Evolutionary conservation across 2,329 filamentous ascomycete genomes (phyloP), one percentile per base, ranked within the genome.

Genomic region (Aspergillus caelatus): DNA sequence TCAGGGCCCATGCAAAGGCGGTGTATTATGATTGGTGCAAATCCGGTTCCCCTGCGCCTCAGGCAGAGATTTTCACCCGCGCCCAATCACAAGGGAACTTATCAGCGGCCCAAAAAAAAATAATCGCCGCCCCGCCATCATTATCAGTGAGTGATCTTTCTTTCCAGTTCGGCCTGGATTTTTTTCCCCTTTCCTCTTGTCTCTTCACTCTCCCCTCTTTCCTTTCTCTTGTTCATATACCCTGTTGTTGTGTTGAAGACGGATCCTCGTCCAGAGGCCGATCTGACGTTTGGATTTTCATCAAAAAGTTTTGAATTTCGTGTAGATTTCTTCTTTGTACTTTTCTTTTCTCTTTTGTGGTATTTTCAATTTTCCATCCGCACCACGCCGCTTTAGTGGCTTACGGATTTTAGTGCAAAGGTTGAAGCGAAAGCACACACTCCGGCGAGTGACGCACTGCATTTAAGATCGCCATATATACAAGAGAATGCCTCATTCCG

Each of bases 401-500:
- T 10, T 26, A 26, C 32, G 11, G 32, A 30, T 14, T 54, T 54
- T 43, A 43, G 58, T 32, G 46, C 48, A 45, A 55, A 45, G 30
- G 32, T 39, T 23, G 43, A 55, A 50, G 23, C 45, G 43, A 50
- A 19, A 30, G 46, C 26, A 50, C 46, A 50, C 8, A 30, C 14
- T 50, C 46, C 23, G 46, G 14, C 11, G 23, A 48, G n/a, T 28
- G 26, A 9, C 28, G 26, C 10, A 62, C 46, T 14, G 16, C 34
- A 34, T 14, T 39, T 26, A 21, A 30, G 45, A 19, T 58, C 26
- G 21, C 34, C n/a, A 10, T 43, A 43, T 58, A 57, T 46, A 53
- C 28, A 23, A 56, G 63, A 80, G 65, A 75, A 84, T 84, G 82
- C 83, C 82, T 70, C 82, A 84, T 65, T 74, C 77, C 62, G 77